These are phyloP conservation scores for Didymella sp. DNA, from an alignment of 2,329 filamentous ascomycete genomes.

Conservation along the genomic window DNA sequence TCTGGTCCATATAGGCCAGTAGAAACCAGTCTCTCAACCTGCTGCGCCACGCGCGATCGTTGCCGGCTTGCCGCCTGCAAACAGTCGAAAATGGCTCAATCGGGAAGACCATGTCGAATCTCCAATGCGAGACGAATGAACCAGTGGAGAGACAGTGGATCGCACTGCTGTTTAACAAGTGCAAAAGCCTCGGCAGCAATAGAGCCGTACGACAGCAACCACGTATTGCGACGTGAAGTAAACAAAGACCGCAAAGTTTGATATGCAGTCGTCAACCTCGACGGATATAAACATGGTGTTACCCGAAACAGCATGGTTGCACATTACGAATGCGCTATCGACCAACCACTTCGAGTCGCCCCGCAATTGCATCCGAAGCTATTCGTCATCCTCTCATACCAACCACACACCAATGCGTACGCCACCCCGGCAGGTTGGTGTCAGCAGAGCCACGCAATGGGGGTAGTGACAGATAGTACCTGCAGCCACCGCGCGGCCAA, in stretches of 20 bases:
- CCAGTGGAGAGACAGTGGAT: neutral
- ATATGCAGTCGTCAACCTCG: conserved; percentile 13
- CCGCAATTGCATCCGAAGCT: neutral
- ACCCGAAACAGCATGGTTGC: conserved; percentile 5
- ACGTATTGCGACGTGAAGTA: neutral
- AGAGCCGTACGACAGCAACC: neutral
- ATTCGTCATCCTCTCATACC: conserved; percentile 17
- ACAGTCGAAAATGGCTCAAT: conserved; percentile 8
- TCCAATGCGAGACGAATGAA: neutral
- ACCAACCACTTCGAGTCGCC: neutral
- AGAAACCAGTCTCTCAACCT: neutral
- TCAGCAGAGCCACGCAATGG: conserved; percentile 23
- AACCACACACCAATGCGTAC: conserved; percentile 11
- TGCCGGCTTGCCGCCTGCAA: neutral
- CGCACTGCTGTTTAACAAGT: neutral
- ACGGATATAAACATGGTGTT: conserved; percentile 13
- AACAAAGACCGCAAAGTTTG: conserved; percentile 13
- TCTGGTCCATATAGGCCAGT: no score
- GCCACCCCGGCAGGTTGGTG: conserved; percentile 19
- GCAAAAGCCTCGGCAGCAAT: neutral
- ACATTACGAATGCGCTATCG: conserved; percentile 1
- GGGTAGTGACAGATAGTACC: conserved; percentile 15
- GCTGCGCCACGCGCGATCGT: conserved; percentile 7
- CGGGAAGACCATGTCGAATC: conserved; percentile 11
- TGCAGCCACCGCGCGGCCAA: conserved; percentile 21